Evolutionary conservation across 805 yeast species (phyloP), one percentile per base, ranked within the genome.

Genomic region (Tetrapisispora arboricola): DNA sequence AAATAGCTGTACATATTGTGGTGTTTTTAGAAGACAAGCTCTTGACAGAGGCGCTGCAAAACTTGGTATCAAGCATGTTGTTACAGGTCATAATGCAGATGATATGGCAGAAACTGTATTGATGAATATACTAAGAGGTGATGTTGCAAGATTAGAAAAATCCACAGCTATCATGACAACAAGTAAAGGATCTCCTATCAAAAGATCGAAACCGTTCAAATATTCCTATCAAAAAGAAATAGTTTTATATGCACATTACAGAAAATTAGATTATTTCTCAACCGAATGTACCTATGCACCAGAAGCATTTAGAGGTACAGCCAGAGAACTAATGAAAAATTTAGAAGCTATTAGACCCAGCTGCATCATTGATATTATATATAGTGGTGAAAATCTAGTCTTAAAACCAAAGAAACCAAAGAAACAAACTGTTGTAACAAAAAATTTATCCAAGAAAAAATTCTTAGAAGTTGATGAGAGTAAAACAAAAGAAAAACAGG

Each of bases 231-330:
- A 92, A 58, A 92, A 92, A 70, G 99, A 92, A 57, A 92, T 92
- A 50, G 99, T 92, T 18, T 70, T 92, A 15, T 92, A 92, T 63
- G 99, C 99, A 1, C 98, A 92, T 57, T 92, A 87, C 66, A 88
- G 85, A 62, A 84, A 87, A 54, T 68, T 92, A 39, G 99, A 92
- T 63, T 92, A 92, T 58, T 92, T 92, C 59, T 84, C 95, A 9
- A 92, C 99, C 0, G 99, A 92, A 56, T 92, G 99, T 60, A 81
- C 96, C 0, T 92, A 92, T 65, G 95, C 98, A 0, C 97, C 99
- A 2, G 98, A 92, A 59, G 97, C 99, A 0, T 92, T 92, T 55
- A 70, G 99, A 49, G 99, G 99, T 16, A 92, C 97, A 0, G 96
- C 98, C 0, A 73, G 99, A 56, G 86, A 87, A 44, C 68, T 92